A percentile compares a stretch with the other conserved stretches of the same genome.
Conservation (phyloP, 768 basidiomycete genomes). For the Symmetrospora coprosmae region DNA sequence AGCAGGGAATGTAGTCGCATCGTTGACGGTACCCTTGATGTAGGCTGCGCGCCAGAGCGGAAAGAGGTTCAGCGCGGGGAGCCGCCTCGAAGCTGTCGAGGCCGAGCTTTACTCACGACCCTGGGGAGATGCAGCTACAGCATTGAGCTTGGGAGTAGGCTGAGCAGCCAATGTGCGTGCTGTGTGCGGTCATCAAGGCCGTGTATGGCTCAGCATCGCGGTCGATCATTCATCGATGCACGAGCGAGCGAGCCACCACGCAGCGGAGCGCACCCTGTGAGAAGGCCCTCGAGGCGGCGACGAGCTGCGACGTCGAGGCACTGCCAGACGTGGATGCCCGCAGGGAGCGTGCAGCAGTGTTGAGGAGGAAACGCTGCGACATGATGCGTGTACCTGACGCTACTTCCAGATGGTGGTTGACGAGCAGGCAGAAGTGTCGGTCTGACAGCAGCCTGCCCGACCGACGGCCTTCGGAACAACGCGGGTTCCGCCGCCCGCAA, state of each 20-base stretch:
- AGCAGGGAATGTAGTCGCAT: slow-evolving; percentile 75
- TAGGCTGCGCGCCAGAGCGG: slow-evolving; percentile 1
- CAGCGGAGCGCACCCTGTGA: slow-evolving; percentile 2
- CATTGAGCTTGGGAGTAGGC: not conserved
- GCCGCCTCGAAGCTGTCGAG: no score
- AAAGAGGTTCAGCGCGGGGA: no score
- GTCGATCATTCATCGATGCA: not conserved
- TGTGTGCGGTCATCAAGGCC: no score
- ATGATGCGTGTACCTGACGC: not conserved
- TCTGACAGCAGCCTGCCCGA: no score
- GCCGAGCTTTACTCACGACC: not conserved
- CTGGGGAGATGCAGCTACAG: not conserved
- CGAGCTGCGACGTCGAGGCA: not conserved
- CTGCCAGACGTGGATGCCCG: not conserved
- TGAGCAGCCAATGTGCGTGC: slow-evolving; percentile 6
- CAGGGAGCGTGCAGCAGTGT: not conserved
- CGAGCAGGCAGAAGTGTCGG: not conserved
- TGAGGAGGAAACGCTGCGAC: not conserved
- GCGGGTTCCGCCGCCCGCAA: no score
- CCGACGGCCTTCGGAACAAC: no score
- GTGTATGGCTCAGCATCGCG: no score
- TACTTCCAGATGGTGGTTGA: not conserved
- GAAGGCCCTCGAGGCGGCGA: not conserved
- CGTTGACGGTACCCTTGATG: slow-evolving; percentile 68
- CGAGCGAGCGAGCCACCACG: not conserved